Percentiles rank a stretch among this genome's conserved stretches.
Conservation (phyloP, 345 rosid genomes). For the Balakata baccata region DNA sequence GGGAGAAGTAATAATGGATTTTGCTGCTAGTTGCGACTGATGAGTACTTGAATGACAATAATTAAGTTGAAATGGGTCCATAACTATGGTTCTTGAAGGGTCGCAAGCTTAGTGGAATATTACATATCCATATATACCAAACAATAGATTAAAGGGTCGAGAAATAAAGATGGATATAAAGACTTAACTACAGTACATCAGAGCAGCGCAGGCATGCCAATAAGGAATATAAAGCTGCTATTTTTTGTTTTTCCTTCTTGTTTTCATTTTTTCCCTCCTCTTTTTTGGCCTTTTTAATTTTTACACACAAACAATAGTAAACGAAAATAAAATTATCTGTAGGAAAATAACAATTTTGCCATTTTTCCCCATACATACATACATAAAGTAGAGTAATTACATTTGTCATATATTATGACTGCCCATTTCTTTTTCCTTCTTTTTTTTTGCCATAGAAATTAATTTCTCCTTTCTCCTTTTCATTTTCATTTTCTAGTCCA, state of each 20-base stretch:
- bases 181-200: conserved; percentile 3
- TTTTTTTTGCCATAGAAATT: neutral
- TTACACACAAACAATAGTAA: neutral
- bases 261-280: conserved; percentile 3
- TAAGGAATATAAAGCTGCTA: conserved; percentile 19
- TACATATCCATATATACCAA: neutral
- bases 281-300: neutral
- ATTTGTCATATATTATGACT: no score
- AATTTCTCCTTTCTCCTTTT: conserved; percentile 5
- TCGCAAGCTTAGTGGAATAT: neutral
- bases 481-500: conserved; percentile 3
- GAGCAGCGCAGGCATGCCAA: conserved; percentile 24
- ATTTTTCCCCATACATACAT: neutral
- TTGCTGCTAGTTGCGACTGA: no score
- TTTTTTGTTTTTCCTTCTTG: conserved; percentile 19
- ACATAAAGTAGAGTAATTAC: neutral
- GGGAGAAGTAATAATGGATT: no score
- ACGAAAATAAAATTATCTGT: neutral
- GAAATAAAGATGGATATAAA: neutral
- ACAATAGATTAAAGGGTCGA: neutral
- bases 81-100: neutral
- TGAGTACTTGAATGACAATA: neutral
- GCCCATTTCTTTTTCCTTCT: no score
- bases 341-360: no score
- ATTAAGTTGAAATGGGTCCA: neutral